Base-by-base conservation (phyloP, 129 eudicot genomes). In the Glebionis coronaria region DNA sequence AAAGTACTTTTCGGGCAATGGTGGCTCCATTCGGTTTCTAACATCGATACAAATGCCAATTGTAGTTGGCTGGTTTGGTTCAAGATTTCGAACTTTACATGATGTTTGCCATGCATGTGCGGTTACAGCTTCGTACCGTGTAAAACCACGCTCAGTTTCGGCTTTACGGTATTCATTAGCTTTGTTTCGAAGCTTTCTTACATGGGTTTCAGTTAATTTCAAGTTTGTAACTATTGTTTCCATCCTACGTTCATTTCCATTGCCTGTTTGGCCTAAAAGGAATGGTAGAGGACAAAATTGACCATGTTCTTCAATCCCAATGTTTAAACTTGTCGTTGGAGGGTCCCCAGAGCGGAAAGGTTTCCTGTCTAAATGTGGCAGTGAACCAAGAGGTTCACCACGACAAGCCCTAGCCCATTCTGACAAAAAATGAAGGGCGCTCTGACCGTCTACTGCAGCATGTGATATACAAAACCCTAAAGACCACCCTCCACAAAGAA, bases 391-490 rank as follows among this genome's bases (percentile, higher is more conserved):
- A 2, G 67, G 75, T 71, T 61, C 77, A 9, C 88, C 88, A 0
- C 87, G 82, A 65, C 88, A 78, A 59, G 82, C 73, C 65, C 74
- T 80, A 9, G 86, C 86, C 91, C 91, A 85, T 74, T 88, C 96
- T 0, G 89, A 29, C 55, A 88, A n/a, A 75, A 88, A 88, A 69
- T 85, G 87, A 44, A 82, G 68, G 0, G 89, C 83, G 13, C 92
- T 78, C 38, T 78, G 91, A 14, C 96, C 96, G 19, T 88, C 96
- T 0, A 63, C 96, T n/a, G 77, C 76, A 3, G 61, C 79, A 75
- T 82, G 92, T 1, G 87, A 85, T 58, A 82, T 82, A 19, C 44
- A 63, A 23, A 75, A 50, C 56, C 92, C 83, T 13, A 88, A 65
- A 42, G 80, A 27, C 59, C 87, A 56, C 9, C 96, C 89, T 12